phyloP scores from a whole-genome alignment of 345 rosid genomes.

The Rhodamnia rubescens region DNA sequence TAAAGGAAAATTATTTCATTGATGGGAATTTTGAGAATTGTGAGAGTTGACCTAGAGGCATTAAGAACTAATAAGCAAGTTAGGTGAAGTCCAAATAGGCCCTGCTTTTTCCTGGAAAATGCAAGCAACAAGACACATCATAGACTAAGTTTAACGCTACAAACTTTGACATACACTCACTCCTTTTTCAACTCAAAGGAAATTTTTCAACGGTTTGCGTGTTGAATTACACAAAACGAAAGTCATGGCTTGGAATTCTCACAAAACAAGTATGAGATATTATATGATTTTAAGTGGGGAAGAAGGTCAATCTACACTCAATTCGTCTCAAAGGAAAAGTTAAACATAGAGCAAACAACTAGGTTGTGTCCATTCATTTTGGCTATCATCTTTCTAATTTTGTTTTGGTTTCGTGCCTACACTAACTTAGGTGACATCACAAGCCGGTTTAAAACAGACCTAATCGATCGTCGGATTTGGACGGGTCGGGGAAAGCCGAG shows the following conservation, averaged over 20 bases:
- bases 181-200: not conserved
- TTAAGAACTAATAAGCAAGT: not conserved
- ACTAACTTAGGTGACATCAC: not conserved
- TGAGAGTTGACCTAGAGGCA: not conserved
- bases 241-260: not conserved
- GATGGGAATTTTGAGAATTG: not conserved
- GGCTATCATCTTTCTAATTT: not conserved
- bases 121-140: not conserved
- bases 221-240: not conserved
- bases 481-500: fast-evolving
- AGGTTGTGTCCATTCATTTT: not conserved
- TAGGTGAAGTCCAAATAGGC: not conserved
- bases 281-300: not conserved
- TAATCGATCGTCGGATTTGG: not conserved
- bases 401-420: not conserved
- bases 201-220: not conserved
- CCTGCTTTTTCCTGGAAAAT: not conserved
- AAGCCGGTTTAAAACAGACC: not conserved
- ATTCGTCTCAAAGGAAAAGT: not conserved
- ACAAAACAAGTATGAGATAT: not conserved
- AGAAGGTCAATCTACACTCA: not conserved
- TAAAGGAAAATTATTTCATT: not conserved
- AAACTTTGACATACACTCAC: not conserved
- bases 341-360: not conserved
- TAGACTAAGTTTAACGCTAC: not conserved